Base-by-base conservation (phyloP, 139 green algal species). In the Auxenochlorella protothecoides region DNA sequence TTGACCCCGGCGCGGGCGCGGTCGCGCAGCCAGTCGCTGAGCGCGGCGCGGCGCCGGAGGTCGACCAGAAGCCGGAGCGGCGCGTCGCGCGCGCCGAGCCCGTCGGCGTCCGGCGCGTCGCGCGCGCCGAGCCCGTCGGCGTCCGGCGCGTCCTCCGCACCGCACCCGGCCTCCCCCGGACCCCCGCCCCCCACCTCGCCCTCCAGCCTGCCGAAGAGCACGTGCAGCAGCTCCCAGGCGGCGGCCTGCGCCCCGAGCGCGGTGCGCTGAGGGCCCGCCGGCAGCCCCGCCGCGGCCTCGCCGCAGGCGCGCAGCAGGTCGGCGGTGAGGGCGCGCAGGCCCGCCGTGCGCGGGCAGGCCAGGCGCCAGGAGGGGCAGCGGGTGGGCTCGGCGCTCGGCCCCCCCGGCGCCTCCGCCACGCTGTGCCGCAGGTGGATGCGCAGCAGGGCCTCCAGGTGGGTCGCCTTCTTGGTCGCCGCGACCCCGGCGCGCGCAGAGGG, bases 161-260 rank as follows among this genome's bases (percentile, higher is more conserved):
- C 16, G 6, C 15, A 53, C 63, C 55, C 52, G 59, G 13, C 59
- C 7, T 9, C 56, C 10, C 57, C 10, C 57, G 57, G 2, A 2
- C 10, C 57, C 57, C 57, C 57, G 57, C 57, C 10, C 57, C 57
- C 10, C 65, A 27, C 65, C 68, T 79, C 74, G 3, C 74, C 74
- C 8, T 63, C 63, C 8, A 83, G 66, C 15, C 44, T 44, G 0
- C 71, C 66, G 63, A 89, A 89, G 13, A 89, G 78, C 59, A 85
- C 81, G 59, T 88, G 66, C 11, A 94, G 4, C 57, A 96, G 79
- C 70, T 85, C 74, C 90, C 90, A 96, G 51, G 84, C 80, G 59
- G 85, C 79, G 2, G 71, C 65, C 76, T 90, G 80, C 70, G 91
- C 84, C 15, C 66, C 70, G 65, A 84, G 66, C 55, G 73, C 63